Evolutionary conservation across 768 basidiomycete species (phyloP).

Genomic region (Mrakia blollopis): DNA sequence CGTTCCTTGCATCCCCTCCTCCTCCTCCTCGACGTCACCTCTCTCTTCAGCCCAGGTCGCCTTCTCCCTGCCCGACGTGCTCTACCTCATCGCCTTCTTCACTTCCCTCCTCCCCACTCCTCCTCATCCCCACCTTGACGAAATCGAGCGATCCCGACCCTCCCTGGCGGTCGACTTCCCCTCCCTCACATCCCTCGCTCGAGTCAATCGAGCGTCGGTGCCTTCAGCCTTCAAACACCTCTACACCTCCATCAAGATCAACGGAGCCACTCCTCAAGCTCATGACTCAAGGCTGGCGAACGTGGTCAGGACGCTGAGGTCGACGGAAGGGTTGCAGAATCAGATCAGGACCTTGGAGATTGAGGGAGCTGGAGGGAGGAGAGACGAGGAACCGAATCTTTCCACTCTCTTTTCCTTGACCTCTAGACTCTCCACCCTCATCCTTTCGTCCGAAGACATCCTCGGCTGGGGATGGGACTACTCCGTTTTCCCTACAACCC

Average conservation of each 20-base stretch:
- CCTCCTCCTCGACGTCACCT: background rate
- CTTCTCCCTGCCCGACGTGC: conserved; percentile 1
- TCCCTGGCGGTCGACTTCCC: background rate
- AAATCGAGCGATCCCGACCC: background rate
- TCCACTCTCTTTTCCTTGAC: background rate
- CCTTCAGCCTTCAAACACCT: conserved; percentile 1
- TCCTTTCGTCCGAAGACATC: conserved; percentile 5
- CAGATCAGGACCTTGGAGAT: background rate
- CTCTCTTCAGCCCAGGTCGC: background rate
- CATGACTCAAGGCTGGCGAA: background rate
- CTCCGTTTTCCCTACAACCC: background rate
- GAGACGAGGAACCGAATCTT: conserved; percentile 6
- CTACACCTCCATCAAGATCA: background rate
- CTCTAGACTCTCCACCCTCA: background rate
- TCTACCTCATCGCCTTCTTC: conserved; percentile 8
- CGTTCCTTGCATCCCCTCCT: background rate
- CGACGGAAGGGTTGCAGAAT: background rate
- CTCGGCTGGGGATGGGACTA: conserved; percentile 19
- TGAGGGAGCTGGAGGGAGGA: background rate
- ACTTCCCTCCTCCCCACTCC: background rate
- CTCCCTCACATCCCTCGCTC: background rate
- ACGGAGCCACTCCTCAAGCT: background rate
- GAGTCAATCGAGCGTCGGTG: background rate
- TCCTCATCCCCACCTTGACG: background rate
- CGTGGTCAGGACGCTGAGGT: background rate